Evolutionary conservation across 2,329 filamentous ascomycete species (phyloP), one percentile per base, ranked within the genome.

Genomic region (Tolypocladium ovalisporum): DNA sequence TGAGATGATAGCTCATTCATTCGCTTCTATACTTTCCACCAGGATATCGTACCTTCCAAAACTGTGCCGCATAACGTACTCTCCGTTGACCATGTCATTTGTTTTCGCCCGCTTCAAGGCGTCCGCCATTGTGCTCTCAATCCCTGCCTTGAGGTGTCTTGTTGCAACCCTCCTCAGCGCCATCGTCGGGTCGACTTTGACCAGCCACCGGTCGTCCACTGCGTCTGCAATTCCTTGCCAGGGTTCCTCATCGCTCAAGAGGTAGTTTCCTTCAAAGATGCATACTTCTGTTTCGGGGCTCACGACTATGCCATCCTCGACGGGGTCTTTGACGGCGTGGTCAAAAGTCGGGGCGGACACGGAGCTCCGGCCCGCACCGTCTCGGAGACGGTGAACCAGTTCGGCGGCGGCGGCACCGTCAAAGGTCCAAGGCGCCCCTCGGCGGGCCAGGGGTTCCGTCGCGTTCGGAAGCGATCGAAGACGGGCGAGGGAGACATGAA

Each of bases 1-100:
- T 42, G 22, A 27, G 13, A 6, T 29, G 27, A 29, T 32, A 15
- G 7, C 32, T 19, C 12, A 49, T 32, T 32, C 54, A 44, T 44
- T 19, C 24, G 66, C 60, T 42, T 69, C 64, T 39, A 67, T 49
- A 29, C 66, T 68, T 15, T 67, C 62, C 17, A 68, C 62, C 54
- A 67, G 40, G 15, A 68, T 27, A 55, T 68, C 64, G 42, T 65
- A 65, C 8, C 66, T 63, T 8, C 64, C 63, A 34, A 56, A 53
- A 27, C 67, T 68, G 32, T 62, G 63, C 27, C 56, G 56, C 3
- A 90, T 72, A 68, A 96, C 90, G 71, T 94, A 84, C 64, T 75
- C 76, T 10, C 88, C 91, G 75, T 97, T 96, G 1, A 89, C 79
- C 61, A 95, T 71, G 74, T 96, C 92, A 70, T 92, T 96, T 71